Percentiles rank a stretch among this genome's conserved stretches.
phyloP scores from a whole-genome alignment of 1,284 basidiomycete genomes.

The Cryptococcus sp. region DNA sequence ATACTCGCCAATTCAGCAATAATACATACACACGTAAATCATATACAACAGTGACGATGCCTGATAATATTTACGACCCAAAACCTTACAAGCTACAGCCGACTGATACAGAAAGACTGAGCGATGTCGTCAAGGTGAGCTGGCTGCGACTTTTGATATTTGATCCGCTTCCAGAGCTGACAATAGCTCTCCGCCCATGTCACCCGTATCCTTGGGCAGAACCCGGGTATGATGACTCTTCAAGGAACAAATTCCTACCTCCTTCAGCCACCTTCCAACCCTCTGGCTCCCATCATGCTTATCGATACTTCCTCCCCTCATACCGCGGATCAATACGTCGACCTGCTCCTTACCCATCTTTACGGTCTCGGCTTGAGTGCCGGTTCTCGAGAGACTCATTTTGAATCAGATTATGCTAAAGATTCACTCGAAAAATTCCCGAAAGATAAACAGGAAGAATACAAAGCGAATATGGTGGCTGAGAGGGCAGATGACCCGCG shows the following conservation, averaged over 20 bases:
- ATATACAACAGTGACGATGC: too few species aligned
- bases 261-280: slow-evolving; percentile 54
- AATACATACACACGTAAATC: too few species aligned
- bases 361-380: slow-evolving; percentile 42
- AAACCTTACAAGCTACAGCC: background rate
- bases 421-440: slow-evolving; percentile 16
- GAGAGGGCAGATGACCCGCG: slow-evolving; percentile 18
- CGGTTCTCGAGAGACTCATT: slow-evolving; percentile 32
- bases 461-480: slow-evolving; percentile 8
- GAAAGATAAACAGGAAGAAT: slow-evolving; percentile 13
- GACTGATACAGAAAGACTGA: slow-evolving; percentile 21
- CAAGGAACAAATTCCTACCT: slow-evolving; percentile 97
- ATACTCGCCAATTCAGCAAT: too few species aligned
- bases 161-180: background rate
- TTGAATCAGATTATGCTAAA: slow-evolving; percentile 19
- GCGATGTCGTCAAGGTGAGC: slow-evolving; percentile 33
- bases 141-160: background rate
- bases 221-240: slow-evolving; percentile 85
- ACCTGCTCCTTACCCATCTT: slow-evolving; percentile 30
- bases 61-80: background rate
- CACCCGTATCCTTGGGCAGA: slow-evolving; percentile 59
- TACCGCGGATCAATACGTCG: slow-evolving; percentile 54
- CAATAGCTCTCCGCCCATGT: slow-evolving; percentile 43
- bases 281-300: slow-evolving; percentile 65
- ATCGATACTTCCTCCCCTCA: slow-evolving; percentile 76